phyloP scores from a whole-genome alignment of 768 basidiomycete species.

The Paxillus ammoniavirescens region DNA sequence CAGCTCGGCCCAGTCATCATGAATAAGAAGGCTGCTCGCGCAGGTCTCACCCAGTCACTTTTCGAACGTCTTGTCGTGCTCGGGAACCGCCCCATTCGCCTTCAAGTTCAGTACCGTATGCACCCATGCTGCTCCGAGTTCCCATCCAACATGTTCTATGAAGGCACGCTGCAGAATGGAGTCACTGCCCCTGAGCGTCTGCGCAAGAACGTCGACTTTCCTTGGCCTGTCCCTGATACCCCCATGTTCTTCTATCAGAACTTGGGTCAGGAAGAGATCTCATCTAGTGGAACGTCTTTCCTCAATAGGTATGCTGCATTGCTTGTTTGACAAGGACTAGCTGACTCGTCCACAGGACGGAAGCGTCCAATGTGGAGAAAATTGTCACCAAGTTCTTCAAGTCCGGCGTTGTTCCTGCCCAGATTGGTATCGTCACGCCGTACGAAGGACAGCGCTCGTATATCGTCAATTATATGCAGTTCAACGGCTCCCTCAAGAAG shows the following conservation, averaged over 20 bases:
- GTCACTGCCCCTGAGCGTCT: conserved; percentile 97
- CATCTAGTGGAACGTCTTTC: conserved; percentile 97
- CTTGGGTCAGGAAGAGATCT: conserved; percentile 97
- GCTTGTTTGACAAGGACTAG: neutral
- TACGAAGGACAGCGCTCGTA: conserved; percentile 99
- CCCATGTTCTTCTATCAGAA: conserved; percentile 99
- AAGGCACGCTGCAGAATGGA: conserved; percentile 97
- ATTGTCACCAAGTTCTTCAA: conserved; percentile 99
- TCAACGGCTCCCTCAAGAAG: conserved; percentile 99
- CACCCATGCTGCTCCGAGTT: conserved; percentile 99
- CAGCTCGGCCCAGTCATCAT: conserved; percentile 99
- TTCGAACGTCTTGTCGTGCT: conserved; percentile 97
- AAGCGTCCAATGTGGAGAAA: conserved; percentile 99
- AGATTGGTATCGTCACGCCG: conserved; percentile 98
- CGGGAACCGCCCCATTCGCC: conserved; percentile 93
- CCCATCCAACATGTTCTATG: conserved; percentile 99
- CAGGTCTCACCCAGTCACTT: conserved; percentile 95
- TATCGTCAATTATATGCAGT: conserved; percentile 99
- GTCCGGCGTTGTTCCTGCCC: conserved; percentile 90
- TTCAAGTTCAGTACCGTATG: conserved; percentile 99
- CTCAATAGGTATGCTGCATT: conserved; percentile 66
- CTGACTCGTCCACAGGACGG: conserved; percentile 59
- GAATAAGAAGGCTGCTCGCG: conserved; percentile 99
- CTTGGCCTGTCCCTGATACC: conserved; percentile 95
- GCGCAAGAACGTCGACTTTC: conserved; percentile 98